Conservation (phyloP, 2,329 filamentous ascomycete species). For the Xylaria sp. region DNA sequence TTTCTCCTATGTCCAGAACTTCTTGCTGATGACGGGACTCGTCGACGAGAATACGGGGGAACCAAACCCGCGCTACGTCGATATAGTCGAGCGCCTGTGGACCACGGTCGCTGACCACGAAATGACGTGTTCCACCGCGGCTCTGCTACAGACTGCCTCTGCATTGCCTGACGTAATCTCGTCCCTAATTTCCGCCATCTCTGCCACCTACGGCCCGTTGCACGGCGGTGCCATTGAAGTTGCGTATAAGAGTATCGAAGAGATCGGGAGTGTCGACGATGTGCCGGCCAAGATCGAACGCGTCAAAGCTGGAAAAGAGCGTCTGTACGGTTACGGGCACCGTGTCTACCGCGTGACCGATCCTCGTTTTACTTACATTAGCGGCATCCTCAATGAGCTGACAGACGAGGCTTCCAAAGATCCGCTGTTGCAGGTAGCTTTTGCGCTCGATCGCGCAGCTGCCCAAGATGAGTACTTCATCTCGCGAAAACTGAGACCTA, state of each 20-base stretch:
- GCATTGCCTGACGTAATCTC: slow-evolving; percentile 38
- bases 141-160: slow-evolving; percentile 38
- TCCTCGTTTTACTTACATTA: slow-evolving; percentile 38
- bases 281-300: slow-evolving; percentile 35
- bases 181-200: slow-evolving; percentile 32
- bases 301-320: slow-evolving; percentile 39
- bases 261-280: slow-evolving; percentile 35
- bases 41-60: slow-evolving; percentile 35
- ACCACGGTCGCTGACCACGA: slow-evolving; percentile 38
- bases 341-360: slow-evolving; percentile 40
- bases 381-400: slow-evolving; percentile 33
- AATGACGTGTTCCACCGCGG: slow-evolving; percentile 40
- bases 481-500: slow-evolving; percentile 38
- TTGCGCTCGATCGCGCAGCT: slow-evolving; percentile 37
- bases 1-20: slow-evolving; percentile 39
- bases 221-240: slow-evolving; percentile 42
- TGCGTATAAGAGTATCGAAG: slow-evolving; percentile 38
- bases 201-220: slow-evolving; percentile 36
- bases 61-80: slow-evolving; percentile 34
- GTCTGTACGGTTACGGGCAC: slow-evolving; percentile 40
- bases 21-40: slow-evolving; percentile 39
- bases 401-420: slow-evolving; percentile 33
- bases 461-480: slow-evolving; percentile 40
- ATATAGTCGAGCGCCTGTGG: slow-evolving; percentile 38
- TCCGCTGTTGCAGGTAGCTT: slow-evolving; percentile 36